Evolutionary conservation across 441 rosid species (phyloP).

Genomic region (Populus hybrid): DNA sequence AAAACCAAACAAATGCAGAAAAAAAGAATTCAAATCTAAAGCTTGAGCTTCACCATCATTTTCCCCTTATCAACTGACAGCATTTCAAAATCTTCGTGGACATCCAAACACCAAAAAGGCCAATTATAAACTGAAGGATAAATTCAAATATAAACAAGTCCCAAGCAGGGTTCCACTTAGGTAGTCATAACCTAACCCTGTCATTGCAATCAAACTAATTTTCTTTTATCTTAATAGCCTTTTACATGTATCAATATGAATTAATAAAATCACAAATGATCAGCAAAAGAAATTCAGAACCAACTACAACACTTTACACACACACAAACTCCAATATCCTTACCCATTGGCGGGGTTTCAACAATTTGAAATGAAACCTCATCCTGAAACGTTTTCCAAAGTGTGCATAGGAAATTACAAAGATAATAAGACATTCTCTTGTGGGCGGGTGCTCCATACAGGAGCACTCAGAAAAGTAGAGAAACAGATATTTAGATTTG

Average conservation of each 20-base stretch:
- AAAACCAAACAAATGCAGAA: background rate
- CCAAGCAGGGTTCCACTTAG: background rate
- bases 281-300: background rate
- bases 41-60: background rate
- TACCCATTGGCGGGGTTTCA: background rate
- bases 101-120: background rate
- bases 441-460: background rate
- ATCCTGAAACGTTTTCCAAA: background rate
- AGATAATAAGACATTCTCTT: background rate
- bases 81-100: background rate
- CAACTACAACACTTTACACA: background rate
- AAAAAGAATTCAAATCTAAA: background rate
- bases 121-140: background rate
- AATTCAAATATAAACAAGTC: background rate
- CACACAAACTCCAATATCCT: background rate
- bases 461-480: too few species aligned
- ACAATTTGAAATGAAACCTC: background rate
- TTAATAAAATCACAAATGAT: background rate
- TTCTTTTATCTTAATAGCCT: background rate
- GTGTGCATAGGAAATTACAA: background rate
- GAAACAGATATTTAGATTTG: too few species aligned
- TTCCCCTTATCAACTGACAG: background rate
- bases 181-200: background rate
- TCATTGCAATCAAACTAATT: background rate
- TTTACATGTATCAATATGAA: background rate